phyloP scores from a whole-genome alignment of 148 eudicot genomes.

The Fagopyrum tataricum region DNA sequence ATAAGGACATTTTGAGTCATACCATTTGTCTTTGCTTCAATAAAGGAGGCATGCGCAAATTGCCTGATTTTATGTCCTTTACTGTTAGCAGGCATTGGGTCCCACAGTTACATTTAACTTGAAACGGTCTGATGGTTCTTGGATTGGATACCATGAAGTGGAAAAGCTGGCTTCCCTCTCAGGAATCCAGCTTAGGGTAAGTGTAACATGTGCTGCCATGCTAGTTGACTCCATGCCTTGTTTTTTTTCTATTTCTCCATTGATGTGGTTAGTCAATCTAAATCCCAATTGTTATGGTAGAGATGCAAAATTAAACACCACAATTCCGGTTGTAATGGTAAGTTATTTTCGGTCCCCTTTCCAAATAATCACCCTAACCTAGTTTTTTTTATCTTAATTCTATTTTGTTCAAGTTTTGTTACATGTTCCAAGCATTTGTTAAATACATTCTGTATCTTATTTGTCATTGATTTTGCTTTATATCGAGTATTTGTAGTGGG shows the following conservation, averaged over 20 bases:
- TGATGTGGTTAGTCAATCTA: not conserved
- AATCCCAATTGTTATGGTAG: not conserved
- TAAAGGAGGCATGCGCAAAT: not conserved
- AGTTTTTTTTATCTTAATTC: not conserved
- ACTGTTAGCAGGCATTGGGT: conserved; percentile 32
- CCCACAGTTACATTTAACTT: conserved; percentile 77
- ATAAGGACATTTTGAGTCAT: too few species aligned
- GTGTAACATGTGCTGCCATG: not conserved
- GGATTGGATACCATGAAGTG: conserved; percentile 93
- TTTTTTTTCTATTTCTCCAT: not conserved
- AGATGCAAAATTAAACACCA: not conserved
- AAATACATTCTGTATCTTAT: not conserved
- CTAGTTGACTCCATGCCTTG: not conserved
- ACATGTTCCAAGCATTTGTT: not conserved
- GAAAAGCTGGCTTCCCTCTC: conserved; percentile 92
- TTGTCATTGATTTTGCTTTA: not conserved
- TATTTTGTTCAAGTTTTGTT: not conserved
- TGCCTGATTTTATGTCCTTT: not conserved
- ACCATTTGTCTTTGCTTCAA: not conserved
- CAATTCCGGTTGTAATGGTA: not conserved
- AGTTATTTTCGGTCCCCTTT: not conserved
- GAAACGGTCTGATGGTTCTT: conserved; percentile 80
- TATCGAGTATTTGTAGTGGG: not conserved
- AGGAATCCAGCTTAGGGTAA: conserved; percentile 93
- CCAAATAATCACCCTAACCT: not conserved